Evolutionary conservation across 495 filamentous ascomycete genomes (phyloP), one percentile per base, ranked within the genome.

Genomic region (Cairneyella variabilis): DNA sequence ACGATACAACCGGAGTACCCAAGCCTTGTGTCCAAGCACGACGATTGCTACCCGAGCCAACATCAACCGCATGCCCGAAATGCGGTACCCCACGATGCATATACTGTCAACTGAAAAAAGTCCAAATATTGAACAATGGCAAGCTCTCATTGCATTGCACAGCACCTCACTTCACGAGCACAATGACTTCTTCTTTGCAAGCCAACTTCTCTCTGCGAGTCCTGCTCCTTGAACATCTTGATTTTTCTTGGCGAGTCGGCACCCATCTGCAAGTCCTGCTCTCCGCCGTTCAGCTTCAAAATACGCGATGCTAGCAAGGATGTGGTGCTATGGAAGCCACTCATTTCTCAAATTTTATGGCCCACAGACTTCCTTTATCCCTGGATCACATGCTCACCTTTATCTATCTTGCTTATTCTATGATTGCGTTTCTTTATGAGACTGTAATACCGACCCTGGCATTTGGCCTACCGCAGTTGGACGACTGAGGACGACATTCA

Each of bases 281-380:
- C 54, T 92, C 2, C 62, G 76, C 46, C 65, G 72, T 5, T 58
- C 90, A 1, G 81, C 88, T 0, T 71, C 78, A 4, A 86, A 86
- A 52, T 90, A 91, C 53, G 77, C 77, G 1, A 91, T 95, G 86
- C 88, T 89, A 0, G 85, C 84, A 3, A 70, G 89, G 2, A 89
- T 95, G 83, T 95, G 90, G 90, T 75, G 84, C 12, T 83, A 91
- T 62, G 89, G 84, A 0, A 91, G 93, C 21, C 84, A 91, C 51
- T 79, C 79, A 1, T 90, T 90, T 57, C 68, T 95, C 2, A 88
- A 91, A 54, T 64, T 91, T 1, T 63, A n/a, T 95, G 7, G 75
- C 86, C 10, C 78, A 84, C 53, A 76, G 81, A 0, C 69, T 93
- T 3, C 90, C 89, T 0, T 74, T 70, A 2, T 86, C 82, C 25